Evolutionary conservation across 495 filamentous ascomycete genomes (phyloP), one percentile per base, ranked within the genome.

Genomic region (Jackrogersella minutella): DNA sequence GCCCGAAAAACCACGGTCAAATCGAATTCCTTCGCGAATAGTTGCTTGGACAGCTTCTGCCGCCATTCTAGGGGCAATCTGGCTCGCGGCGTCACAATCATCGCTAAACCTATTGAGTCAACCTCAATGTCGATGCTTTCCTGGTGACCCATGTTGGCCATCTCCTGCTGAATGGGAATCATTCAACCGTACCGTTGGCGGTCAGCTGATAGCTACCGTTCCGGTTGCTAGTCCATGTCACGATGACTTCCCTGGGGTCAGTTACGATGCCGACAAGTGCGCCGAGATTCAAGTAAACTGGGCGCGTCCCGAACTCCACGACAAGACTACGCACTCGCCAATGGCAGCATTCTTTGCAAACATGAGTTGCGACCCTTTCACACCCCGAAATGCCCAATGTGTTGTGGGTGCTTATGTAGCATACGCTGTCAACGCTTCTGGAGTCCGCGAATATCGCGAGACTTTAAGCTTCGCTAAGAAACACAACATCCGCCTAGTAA

Each of bases 381-480:
- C 78, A 40, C 62, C 79, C 1, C 62, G 55, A 3, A 39, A 65
- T 16, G 21, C n/a, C 3, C 62, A 41, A 10, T 91, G 87, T 76
- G 74, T 71, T 3, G 63, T 87, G 1, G 87, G 85, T 22, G 85
- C 85, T 68, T 86, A 85, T 66, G 80, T 86, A 5, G 41, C 62
- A 6, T 91, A 90, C 56, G 77, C 81, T 4, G 81, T 87, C 56
- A 82, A 83, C 57, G 82, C 79, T 9, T 62, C 68, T 11, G 34
- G 57, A 0, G 65, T 73, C 1, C 57, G 22, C 13, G 79, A 88
- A 56, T 73, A 83, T 17, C 68, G 68, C 11, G 70, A 72, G 3
- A 78, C 78, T 0, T 66, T 88, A 14, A 73, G 74, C 0, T 88
- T 88, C 61, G 84, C 82, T 28, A 52, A 59, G 56, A 7, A 57